Percentiles rank a stretch among this genome's conserved stretches.
Evolutionary conservation across 1,284 basidiomycete genomes (phyloP).

Genomic region (Cutaneotrichosporon daszewskae): DNA sequence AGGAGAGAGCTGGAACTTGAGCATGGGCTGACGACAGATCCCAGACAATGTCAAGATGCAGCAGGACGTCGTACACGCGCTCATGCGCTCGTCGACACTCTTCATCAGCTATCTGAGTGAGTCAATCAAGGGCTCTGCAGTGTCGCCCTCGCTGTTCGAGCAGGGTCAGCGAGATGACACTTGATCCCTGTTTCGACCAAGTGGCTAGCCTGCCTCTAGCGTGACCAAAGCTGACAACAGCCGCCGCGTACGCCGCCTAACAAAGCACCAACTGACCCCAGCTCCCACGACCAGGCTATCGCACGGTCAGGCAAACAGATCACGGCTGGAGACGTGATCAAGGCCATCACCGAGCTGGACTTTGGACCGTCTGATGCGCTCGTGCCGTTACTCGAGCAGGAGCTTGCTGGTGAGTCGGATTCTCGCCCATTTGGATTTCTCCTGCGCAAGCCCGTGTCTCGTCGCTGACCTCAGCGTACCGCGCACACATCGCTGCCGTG

Average conservation of each 20-base stretch:
- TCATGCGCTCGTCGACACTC: conserved; percentile 78
- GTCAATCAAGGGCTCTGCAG: too few relatives aligned
- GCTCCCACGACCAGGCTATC: conserved; percentile 78
- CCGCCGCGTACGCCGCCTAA: too few relatives aligned
- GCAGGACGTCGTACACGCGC: conserved; percentile 73
- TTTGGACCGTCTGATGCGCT: conserved; percentile 61
- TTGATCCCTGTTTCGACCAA: too few relatives aligned
- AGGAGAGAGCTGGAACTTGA: too few relatives aligned
- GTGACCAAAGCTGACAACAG: conserved; percentile 7
- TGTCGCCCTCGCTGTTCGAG: too few relatives aligned
- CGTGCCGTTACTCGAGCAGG: conserved; percentile 60
- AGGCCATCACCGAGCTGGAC: conserved; percentile 72
- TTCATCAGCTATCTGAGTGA: conserved; percentile 84
- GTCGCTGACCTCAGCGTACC: conserved; percentile 28
- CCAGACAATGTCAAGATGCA: conserved; percentile 78
- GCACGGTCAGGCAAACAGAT: conserved; percentile 82
- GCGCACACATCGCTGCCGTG: conserved; percentile 19
- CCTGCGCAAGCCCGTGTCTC: not conserved
- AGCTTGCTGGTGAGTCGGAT: conserved; percentile 60
- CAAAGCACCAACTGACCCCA: conserved; percentile 41
- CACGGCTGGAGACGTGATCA: conserved; percentile 78
- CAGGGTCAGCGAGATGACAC: too few relatives aligned
- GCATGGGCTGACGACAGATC: conserved; percentile 52
- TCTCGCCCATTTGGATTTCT: too few relatives aligned
- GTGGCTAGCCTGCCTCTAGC: too few relatives aligned